These are phyloP conservation scores for Porphyra umbilicalis DNA, from an alignment of 31 red algal genomes.

Conservation along the genomic window DNA sequence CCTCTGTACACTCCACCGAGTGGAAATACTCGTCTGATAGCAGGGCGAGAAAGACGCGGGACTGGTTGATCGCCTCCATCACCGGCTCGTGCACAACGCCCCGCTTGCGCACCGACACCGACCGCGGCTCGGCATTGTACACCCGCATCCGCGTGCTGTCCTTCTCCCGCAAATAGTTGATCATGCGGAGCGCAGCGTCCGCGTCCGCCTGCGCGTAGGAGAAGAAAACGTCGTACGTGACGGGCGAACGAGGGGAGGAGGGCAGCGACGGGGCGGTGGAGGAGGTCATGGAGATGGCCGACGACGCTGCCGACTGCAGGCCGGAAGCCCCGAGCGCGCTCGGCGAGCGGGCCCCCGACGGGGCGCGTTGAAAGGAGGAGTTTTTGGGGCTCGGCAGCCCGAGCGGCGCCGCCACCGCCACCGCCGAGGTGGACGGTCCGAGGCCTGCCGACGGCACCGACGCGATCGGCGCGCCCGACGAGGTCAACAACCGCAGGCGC, in stretches of 20 bases:
- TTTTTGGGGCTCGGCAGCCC: neutral
- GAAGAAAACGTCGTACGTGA: slow-evolving; percentile 62
- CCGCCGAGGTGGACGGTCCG: neutral
- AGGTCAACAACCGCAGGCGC: slow-evolving; percentile 15
- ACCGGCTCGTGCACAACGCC: slow-evolving; percentile 59
- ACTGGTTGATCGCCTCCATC: slow-evolving; percentile 59
- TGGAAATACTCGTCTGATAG: slow-evolving; percentile 71
- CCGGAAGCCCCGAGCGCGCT: neutral
- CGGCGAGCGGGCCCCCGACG: neutral
- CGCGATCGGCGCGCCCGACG: neutral
- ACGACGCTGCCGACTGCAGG: neutral
- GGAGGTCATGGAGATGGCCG: neutral
- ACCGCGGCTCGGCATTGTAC: slow-evolving; percentile 49
- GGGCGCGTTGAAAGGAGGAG: neutral
- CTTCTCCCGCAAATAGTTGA: slow-evolving; percentile 47
- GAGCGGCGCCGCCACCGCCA: slow-evolving; percentile 7
- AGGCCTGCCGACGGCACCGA: neutral
- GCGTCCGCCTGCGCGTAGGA: slow-evolving; percentile 53
- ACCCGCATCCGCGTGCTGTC: slow-evolving; percentile 38
- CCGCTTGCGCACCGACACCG: slow-evolving; percentile 55
- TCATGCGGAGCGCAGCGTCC: slow-evolving; percentile 64
- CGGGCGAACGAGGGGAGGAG: slow-evolving; percentile 10
- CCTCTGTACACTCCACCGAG: slow-evolving; percentile 72
- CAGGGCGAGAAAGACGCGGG: slow-evolving; percentile 44
- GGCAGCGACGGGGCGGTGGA: neutral